phyloP scores from a whole-genome alignment of 2,329 filamentous ascomycete genomes.

The Pseudopyricularia javanii region DNA sequence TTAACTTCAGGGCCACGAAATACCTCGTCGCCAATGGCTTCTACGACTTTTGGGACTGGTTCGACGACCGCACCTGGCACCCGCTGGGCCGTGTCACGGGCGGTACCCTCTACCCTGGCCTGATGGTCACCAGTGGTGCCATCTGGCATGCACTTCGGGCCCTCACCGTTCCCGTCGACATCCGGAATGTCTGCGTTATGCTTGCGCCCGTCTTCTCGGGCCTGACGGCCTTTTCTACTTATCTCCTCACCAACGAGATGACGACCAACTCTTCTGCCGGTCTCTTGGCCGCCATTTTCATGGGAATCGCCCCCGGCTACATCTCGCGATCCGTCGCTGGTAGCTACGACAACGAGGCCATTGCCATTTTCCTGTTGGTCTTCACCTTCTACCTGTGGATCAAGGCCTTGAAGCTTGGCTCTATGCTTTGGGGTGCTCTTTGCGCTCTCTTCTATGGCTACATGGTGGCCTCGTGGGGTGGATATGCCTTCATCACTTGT shows the following conservation, averaged over 20 bases:
- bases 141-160: constrained; percentile 91
- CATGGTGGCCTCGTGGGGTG: constrained; percentile 99
- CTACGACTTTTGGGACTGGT: constrained; percentile 99
- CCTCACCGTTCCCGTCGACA: constrained; percentile 86
- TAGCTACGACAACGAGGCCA: constrained; percentile 96
- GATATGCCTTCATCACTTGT: constrained; percentile 99
- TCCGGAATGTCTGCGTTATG: constrained; percentile 96
- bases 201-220: constrained; percentile 92
- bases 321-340: constrained; percentile 96
- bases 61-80: constrained; percentile 99
- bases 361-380: constrained; percentile 95
- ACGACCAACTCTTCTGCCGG: constrained; percentile 88
- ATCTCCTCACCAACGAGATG: constrained; percentile 96
- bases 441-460: constrained; percentile 97
- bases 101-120: constrained; percentile 93
- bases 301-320: constrained; percentile 95
- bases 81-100: constrained; percentile 95
- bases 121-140: constrained; percentile 97
- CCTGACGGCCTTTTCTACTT: constrained; percentile 82
- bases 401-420: constrained; percentile 92
- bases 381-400: constrained; percentile 99
- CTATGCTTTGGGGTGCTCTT: constrained; percentile 89
- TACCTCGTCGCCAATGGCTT: constrained; percentile 96
- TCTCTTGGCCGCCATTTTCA: constrained; percentile 86
- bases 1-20: constrained; percentile 98